A percentile compares a stretch with the other conserved stretches of the same genome.
Conservation (phyloP, 2,329 filamentous ascomycete genomes). For the Colletotrichum melonis region DNA sequence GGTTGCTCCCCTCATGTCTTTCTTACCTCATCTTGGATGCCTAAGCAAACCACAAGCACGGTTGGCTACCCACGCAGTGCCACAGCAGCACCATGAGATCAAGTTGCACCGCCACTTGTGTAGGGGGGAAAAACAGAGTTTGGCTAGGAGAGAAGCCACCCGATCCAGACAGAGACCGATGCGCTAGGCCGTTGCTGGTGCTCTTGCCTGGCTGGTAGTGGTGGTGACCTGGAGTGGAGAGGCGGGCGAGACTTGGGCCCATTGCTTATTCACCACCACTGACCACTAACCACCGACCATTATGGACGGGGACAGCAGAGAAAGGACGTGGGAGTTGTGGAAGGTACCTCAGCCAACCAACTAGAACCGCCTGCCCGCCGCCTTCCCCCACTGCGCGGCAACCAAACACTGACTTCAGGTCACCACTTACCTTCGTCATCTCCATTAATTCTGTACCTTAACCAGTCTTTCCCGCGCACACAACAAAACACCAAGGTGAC, state of each 20-base stretch:
- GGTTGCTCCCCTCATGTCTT: neutral
- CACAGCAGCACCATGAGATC: neutral
- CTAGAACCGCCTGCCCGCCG: constrained; percentile 14
- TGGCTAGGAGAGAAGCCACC: constrained; percentile 2
- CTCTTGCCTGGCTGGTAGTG: neutral
- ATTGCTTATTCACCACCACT: neutral
- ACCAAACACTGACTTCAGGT: constrained; percentile 37
- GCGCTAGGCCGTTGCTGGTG: constrained; percentile 3
- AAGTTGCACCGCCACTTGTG: constrained; percentile 19
- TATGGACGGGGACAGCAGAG: neutral
- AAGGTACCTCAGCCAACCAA: constrained; percentile 33
- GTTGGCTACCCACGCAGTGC: neutral
- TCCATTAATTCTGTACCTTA: constrained; percentile 34
- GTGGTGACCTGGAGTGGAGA: constrained; percentile 18
- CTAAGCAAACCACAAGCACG: neutral
- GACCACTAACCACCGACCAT: constrained; percentile 2
- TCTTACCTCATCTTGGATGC: neutral
- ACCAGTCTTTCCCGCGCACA: constrained; percentile 30
- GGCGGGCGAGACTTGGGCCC: neutral
- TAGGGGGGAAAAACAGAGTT: neutral
- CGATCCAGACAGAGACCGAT: constrained; percentile 1
- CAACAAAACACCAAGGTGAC: constrained; percentile 29
- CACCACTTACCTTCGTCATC: constrained; percentile 36
- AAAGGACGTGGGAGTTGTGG: neutral
- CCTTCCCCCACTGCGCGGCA: constrained; percentile 29